phyloP scores from a whole-genome alignment of 2,329 filamentous ascomycete genomes.

The Paramyrothecium sp. region DNA sequence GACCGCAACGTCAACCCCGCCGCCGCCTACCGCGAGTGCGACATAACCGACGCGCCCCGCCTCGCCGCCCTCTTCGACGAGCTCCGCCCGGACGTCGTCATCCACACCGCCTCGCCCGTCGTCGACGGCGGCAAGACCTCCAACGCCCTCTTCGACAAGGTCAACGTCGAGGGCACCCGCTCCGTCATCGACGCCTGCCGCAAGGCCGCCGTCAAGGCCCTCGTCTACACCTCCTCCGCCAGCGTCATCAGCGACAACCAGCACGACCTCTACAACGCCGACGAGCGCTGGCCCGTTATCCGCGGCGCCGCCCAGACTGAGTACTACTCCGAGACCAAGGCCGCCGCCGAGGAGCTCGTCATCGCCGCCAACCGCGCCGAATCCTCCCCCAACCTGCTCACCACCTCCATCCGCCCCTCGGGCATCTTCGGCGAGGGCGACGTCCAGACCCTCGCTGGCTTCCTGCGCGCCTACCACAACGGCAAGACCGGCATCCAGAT shows the following conservation, averaged over 20 bases:
- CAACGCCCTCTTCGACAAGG: conserved; percentile 67
- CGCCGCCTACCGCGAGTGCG: conserved; percentile 68
- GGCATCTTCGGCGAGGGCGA: conserved; percentile 93
- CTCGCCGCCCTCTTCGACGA: conserved; percentile 63
- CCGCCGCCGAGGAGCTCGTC: conserved; percentile 78
- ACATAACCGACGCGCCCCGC: conserved; percentile 67
- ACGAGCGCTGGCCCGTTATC: conserved; percentile 79
- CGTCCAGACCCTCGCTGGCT: conserved; percentile 68
- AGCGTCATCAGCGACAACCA: conserved; percentile 84
- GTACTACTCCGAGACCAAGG: conserved; percentile 92
- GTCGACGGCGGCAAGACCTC: conserved; percentile 53
- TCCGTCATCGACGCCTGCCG: conserved; percentile 74
- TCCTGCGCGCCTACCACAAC: conserved; percentile 69
- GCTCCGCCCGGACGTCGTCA: conserved; percentile 75
- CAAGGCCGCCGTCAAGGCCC: conserved; percentile 68
- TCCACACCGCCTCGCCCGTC: conserved; percentile 82
- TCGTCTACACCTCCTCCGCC: conserved; percentile 89
- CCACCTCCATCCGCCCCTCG: conserved; percentile 79
- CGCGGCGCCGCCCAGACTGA: conserved; percentile 68
- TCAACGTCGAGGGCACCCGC: conserved; percentile 86
- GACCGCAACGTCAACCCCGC: conserved; percentile 63
- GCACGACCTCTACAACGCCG: conserved; percentile 77
- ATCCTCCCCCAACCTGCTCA: conserved; percentile 59
- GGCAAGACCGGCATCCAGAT: conserved; percentile 76
- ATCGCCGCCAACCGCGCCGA: conserved; percentile 68